These are phyloP conservation scores for Ceratobasidium papillatum DNA, from an alignment of 1,284 basidiomycete species.

Conservation along the genomic window DNA sequence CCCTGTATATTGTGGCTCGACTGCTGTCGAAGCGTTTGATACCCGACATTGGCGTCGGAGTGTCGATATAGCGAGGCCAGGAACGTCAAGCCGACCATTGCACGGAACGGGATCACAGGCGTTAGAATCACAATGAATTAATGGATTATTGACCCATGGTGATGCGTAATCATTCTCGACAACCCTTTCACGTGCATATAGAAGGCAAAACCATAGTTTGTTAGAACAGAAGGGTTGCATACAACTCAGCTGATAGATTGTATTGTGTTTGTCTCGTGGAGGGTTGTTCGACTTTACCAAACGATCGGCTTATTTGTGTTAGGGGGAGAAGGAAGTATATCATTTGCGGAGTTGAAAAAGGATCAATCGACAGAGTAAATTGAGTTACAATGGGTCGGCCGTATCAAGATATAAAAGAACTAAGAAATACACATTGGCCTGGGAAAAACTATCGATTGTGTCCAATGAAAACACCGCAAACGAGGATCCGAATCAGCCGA, in stretches of 20 bases:
- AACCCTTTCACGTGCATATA: slow-evolving; percentile 10
- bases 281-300: background rate
- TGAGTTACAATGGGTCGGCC: slow-evolving; percentile 18
- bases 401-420: background rate
- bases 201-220: background rate
- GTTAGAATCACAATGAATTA: background rate
- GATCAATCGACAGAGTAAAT: slow-evolving; percentile 19
- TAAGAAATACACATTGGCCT: slow-evolving; percentile 2
- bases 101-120: background rate
- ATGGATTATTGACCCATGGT: background rate
- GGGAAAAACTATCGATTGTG: slow-evolving; percentile 1
- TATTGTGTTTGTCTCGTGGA: slow-evolving; percentile 21
- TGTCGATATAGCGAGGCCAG: background rate
- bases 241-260: slow-evolving; percentile 5
- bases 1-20: background rate
- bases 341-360: slow-evolving; percentile 7
- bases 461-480: background rate
- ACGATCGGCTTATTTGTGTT: background rate
- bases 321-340: background rate
- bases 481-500: background rate
- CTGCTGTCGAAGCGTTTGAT: background rate
- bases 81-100: background rate
- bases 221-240: slow-evolving; percentile 6
- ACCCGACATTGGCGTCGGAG: background rate
- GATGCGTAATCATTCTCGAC: background rate